Percentiles rank a stretch among this genome's conserved stretches.
Conservation (phyloP, 805 yeast species). For the Metschnikowia arizonensis region DNA sequence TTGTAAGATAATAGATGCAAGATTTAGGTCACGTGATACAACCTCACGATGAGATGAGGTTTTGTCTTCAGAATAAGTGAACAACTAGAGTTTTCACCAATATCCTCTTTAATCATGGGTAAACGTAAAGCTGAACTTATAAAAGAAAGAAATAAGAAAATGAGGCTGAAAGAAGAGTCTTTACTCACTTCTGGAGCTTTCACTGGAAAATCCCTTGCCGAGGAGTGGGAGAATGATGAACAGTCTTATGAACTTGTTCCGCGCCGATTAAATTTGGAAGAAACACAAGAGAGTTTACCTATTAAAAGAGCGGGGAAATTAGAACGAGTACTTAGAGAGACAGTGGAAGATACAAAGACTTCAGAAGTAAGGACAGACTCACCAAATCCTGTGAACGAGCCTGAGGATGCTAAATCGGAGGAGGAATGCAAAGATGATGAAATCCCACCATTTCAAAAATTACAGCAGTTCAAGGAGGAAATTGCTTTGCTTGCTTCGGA, state of each 20-base stretch:
- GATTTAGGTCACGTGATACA: background rate
- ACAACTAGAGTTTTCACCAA: background rate
- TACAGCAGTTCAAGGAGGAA: constrained; percentile 68
- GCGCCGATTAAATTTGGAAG: constrained; percentile 46
- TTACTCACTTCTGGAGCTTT: constrained; percentile 37
- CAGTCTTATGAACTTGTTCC: constrained; percentile 77
- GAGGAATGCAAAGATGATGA: constrained; percentile 10
- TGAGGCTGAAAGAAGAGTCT: constrained; percentile 36
- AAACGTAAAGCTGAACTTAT: constrained; percentile 13
- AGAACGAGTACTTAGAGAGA: constrained; percentile 54
- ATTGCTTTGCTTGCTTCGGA: constrained; percentile 77
- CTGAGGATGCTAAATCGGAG: background rate
- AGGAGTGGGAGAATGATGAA: constrained; percentile 60
- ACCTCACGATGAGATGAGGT: constrained; percentile 5
- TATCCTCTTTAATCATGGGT: constrained; percentile 9
- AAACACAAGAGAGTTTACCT: constrained; percentile 68
- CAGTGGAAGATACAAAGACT: constrained; percentile 3
- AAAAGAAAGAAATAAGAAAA: constrained; percentile 23
- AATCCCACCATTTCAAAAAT: constrained; percentile 48
- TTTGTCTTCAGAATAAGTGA: background rate
- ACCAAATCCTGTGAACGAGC: background rate
- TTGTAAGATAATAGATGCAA: background rate
- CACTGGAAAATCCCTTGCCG: constrained; percentile 15
- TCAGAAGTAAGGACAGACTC: background rate
- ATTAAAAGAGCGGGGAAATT: constrained; percentile 69